phyloP scores from a whole-genome alignment of 2,329 filamentous ascomycete species.

The Sporothrix phasma region DNA sequence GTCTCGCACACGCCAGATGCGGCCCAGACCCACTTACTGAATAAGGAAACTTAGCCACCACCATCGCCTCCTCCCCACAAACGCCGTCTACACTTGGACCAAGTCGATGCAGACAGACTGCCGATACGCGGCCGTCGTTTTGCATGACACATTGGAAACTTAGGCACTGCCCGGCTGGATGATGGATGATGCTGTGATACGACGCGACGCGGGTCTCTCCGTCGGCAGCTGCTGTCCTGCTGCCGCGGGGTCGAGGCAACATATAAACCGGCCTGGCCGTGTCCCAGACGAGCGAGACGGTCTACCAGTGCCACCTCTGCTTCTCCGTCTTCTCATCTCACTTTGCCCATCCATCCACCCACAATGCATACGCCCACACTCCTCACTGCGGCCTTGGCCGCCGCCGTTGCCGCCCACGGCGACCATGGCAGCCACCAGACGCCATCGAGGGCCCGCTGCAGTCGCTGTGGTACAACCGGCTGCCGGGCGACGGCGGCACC shows the following conservation, averaged over 20 bases:
- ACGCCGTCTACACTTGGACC: not conserved
- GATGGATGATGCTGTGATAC: not conserved
- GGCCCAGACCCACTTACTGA: not conserved
- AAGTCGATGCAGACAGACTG: not conserved
- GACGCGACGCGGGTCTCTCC: not conserved
- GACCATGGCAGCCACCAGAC: conserved; percentile 45
- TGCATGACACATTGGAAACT: not conserved
- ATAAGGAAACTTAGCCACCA: conserved; percentile 5
- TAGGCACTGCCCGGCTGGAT: not conserved
- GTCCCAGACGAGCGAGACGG: not conserved
- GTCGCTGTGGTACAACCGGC: conserved; percentile 69
- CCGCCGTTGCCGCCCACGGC: conserved; percentile 48
- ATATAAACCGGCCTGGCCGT: not conserved
- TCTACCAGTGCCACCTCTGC: not conserved
- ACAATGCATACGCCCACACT: not conserved
- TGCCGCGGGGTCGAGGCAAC: not conserved
- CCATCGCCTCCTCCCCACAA: too few relatives aligned
- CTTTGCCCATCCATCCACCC: not conserved
- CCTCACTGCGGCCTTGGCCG: conserved; percentile 25
- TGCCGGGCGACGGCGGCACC: conserved; percentile 79
- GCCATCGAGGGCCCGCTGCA: conserved; percentile 58
- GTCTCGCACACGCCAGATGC: not conserved
- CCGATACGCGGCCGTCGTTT: not conserved
- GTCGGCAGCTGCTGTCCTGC: not conserved
- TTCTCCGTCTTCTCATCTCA: not conserved